A percentile compares a stretch with the other conserved stretches of the same genome.
These are phyloP conservation scores for Cryptococcus amylolentus DNA, from an alignment of 1,284 basidiomycete genomes.

Conservation along the genomic window DNA sequence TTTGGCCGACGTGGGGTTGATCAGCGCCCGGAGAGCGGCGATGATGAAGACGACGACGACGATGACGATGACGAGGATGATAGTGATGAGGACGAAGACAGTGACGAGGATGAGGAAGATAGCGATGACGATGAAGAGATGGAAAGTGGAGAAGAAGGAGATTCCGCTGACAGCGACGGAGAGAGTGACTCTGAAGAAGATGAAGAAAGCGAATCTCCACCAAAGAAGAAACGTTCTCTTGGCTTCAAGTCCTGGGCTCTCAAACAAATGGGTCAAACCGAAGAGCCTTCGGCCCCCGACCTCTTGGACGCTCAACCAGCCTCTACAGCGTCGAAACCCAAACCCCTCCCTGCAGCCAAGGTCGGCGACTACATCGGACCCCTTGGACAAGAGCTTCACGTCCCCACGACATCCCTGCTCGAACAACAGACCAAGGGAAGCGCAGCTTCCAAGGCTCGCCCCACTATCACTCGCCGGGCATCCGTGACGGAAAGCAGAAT, in stretches of 20 bases:
- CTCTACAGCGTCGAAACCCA: not conserved
- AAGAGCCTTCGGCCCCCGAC: slow-evolving; percentile 10
- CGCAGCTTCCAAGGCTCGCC: slow-evolving; percentile 49
- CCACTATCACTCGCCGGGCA: slow-evolving; percentile 65
- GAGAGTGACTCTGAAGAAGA: slow-evolving; percentile 19
- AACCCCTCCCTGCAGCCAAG: slow-evolving; percentile 16
- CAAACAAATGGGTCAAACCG: slow-evolving; percentile 56
- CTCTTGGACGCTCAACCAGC: slow-evolving; percentile 14
- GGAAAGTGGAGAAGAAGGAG: slow-evolving; percentile 20
- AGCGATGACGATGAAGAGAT: slow-evolving; percentile 17
- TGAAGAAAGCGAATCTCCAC: slow-evolving; percentile 13
- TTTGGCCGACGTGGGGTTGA: slow-evolving; percentile 2
- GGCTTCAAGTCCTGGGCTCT: slow-evolving; percentile 83
- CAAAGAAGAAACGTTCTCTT: slow-evolving; percentile 47
- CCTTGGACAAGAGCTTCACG: slow-evolving; percentile 37
- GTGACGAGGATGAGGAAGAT: slow-evolving; percentile 16
- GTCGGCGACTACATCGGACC: slow-evolving; percentile 44
- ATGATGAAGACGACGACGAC: slow-evolving; percentile 7
- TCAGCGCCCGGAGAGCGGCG: slow-evolving; percentile 6
- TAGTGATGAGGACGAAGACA: slow-evolving; percentile 14
- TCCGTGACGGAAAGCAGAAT: slow-evolving; percentile 76
- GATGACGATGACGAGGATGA: not conserved
- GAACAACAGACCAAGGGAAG: slow-evolving; percentile 22
- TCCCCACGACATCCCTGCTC: slow-evolving; percentile 46
- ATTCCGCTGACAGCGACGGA: slow-evolving; percentile 17